These are phyloP conservation scores for Pythium aristosporum DNA, from an alignment of 352 stramenopile genomes.

Conservation along the genomic window DNA sequence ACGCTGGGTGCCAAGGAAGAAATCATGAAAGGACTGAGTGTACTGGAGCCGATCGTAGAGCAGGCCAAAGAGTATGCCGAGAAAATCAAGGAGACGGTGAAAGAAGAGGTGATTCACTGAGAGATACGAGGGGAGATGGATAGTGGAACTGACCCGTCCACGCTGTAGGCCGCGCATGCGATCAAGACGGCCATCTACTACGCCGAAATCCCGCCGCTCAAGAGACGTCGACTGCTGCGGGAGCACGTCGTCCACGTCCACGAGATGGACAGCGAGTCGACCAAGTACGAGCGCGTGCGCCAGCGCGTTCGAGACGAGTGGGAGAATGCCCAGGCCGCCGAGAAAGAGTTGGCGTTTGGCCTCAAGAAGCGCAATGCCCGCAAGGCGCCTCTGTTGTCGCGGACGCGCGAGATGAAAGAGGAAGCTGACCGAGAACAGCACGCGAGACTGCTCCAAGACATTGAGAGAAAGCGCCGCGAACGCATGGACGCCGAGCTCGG, in stretches of 20 bases:
- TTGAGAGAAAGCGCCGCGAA: slow-evolving; percentile 42
- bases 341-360: slow-evolving; percentile 48
- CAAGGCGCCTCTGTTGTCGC: slow-evolving; percentile 51
- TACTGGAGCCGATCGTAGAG: slow-evolving; percentile 41
- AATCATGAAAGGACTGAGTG: slow-evolving; percentile 51
- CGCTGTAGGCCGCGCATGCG: slow-evolving; percentile 37
- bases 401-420: slow-evolving; percentile 48
- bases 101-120: slow-evolving; percentile 26
- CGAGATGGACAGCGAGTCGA: slow-evolving; percentile 58
- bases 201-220: slow-evolving; percentile 57
- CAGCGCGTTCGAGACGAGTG: slow-evolving; percentile 43
- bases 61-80: slow-evolving; percentile 45
- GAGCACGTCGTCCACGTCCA: slow-evolving; percentile 62
- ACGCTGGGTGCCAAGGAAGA: slow-evolving; percentile 58
- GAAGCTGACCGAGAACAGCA: slow-evolving; percentile 47
- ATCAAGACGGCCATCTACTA: slow-evolving; percentile 47
- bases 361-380: slow-evolving; percentile 58
- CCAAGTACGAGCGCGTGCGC: slow-evolving; percentile 51
- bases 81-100: slow-evolving; percentile 37
- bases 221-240: slow-evolving; percentile 48
- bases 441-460: slow-evolving; percentile 32
- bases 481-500: slow-evolving; percentile 38
- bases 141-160: background rate
- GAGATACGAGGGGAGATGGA: background rate
- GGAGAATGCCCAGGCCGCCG: slow-evolving; percentile 34